These are phyloP conservation scores for Colletotrichum chrysophilum DNA, from an alignment of 2,329 filamentous ascomycete genomes.

Conservation along the genomic window DNA sequence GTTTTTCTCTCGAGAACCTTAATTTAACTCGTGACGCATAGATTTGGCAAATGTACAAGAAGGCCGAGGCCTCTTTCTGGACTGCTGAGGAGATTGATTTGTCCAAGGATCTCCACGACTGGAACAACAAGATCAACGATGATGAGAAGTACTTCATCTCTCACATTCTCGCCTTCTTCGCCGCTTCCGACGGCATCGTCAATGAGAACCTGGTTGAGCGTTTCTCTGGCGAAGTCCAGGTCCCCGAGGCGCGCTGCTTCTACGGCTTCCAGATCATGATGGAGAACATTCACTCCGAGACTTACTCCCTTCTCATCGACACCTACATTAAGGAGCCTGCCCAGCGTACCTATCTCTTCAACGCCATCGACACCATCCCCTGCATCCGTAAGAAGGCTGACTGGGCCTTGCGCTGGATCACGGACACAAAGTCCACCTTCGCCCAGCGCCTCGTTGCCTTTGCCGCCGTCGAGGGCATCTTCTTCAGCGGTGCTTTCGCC, in stretches of 20 bases:
- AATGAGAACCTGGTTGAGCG: slow-evolving; percentile 99
- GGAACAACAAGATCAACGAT: slow-evolving; percentile 96
- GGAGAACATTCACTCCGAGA: slow-evolving; percentile 99
- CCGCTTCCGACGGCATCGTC: slow-evolving; percentile 97
- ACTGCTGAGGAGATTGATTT: slow-evolving; percentile 99
- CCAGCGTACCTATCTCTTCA: slow-evolving; percentile 94
- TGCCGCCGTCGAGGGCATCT: slow-evolving; percentile 97
- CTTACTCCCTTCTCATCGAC: slow-evolving; percentile 98
- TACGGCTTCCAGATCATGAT: slow-evolving; percentile 99
- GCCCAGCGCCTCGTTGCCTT: slow-evolving; percentile 96
- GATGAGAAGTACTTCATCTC: slow-evolving; percentile 99
- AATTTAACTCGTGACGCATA: slow-evolving; percentile 52
- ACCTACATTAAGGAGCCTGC: slow-evolving; percentile 98
- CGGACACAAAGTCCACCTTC: slow-evolving; percentile 91
- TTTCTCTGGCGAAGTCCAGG: slow-evolving; percentile 95
- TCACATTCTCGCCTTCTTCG: slow-evolving; percentile 98
- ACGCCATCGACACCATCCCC: slow-evolving; percentile 98
- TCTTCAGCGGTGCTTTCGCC: slow-evolving; percentile 98
- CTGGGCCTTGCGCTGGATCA: slow-evolving; percentile 96
- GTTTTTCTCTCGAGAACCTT: slow-evolving; percentile 27
- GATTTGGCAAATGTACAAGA: slow-evolving; percentile 99
- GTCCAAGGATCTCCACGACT: slow-evolving; percentile 98
- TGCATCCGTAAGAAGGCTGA: slow-evolving; percentile 99
- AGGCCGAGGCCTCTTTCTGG: slow-evolving; percentile 99
- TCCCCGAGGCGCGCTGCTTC: slow-evolving; percentile 98